phyloP scores from a whole-genome alignment of 2,329 filamentous ascomycete species.

The Cadophora sp. region DNA sequence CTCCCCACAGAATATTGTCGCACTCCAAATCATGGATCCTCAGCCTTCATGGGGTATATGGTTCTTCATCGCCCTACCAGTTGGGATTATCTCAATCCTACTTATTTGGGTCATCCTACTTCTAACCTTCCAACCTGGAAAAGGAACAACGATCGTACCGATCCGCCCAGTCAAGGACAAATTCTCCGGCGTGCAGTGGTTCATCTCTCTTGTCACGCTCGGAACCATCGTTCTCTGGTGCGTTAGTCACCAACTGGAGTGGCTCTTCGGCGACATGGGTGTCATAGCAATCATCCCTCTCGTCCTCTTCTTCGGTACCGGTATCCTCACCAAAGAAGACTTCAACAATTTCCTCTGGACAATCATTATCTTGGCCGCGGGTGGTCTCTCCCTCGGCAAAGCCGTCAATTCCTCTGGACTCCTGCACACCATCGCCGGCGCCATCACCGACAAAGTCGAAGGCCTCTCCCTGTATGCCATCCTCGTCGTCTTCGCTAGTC shows the following conservation, averaged over 20 bases:
- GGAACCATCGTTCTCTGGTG: constrained; percentile 92
- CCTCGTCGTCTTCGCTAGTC: constrained; percentile 79
- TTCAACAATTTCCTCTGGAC: constrained; percentile 99
- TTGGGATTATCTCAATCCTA: constrained; percentile 87
- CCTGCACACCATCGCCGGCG: constrained; percentile 82
- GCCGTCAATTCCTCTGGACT: constrained; percentile 93
- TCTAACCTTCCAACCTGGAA: constrained; percentile 82
- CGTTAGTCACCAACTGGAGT: constrained; percentile 85
- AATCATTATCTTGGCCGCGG: constrained; percentile 96
- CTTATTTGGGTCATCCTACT: constrained; percentile 90
- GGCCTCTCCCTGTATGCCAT: constrained; percentile 86
- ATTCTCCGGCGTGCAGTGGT: constrained; percentile 90
- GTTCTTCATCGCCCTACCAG: constrained; percentile 96
- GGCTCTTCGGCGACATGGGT: constrained; percentile 95
- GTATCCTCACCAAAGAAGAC: constrained; percentile 96
- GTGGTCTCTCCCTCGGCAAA: constrained; percentile 90
- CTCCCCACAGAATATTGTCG: constrained; percentile 96
- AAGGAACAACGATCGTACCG: constrained; percentile 86
- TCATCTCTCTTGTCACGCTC: constrained; percentile 84
- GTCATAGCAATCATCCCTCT: constrained; percentile 97
- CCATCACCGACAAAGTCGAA: constrained; percentile 77
- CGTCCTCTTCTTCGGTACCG: constrained; percentile 94
- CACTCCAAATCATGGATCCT: constrained; percentile 93
- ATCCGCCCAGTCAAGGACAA: constrained; percentile 89
- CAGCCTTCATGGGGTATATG: constrained; percentile 92